Evolutionary conservation across 352 stramenopile species (phyloP), one percentile per base, ranked within the genome.

Genomic region (Phytophthora pinifolia): DNA sequence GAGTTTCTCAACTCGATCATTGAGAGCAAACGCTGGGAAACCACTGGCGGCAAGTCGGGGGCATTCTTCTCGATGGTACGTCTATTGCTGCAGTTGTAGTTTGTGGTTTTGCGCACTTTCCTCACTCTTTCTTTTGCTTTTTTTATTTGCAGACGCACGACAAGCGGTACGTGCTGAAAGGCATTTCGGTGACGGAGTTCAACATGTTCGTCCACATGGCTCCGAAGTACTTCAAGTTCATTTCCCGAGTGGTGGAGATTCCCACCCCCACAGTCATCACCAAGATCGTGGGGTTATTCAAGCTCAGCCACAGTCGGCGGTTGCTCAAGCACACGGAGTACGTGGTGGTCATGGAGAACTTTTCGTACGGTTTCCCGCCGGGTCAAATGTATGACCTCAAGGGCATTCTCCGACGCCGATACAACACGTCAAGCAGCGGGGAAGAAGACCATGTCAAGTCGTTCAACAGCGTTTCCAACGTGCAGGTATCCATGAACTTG

Each of bases 191-290:
- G 62, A 90, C 71, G 13, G 85, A 95, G 58, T 93, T 92, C 60
- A 95, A 95, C 60, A 95, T 95, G 85, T 95, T 95, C 39, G 62
- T 93, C 46, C 81, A 95, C 64, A 92, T 95, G 82, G 85, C 85
- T 12, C 85, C 81, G 14, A 74, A 88, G 32, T 95, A 95, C 42
- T 93, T 95, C 60, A 86, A 89, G 67, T 95, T 89, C 22, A 88
- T 95, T 60, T 74, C 78, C 22, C 67, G 72, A 18, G 64, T 91
- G 25, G 60, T 89, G 31, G 76, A 89, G 55, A 47, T 67, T 6
- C 56, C 75, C 9, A 85, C 59, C 14, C 60, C 79, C 12, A 91
- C 78, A 8, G 72, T 92, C 4, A 89, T 95, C 50, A 91, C 79
- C 15, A 92, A 93, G 62, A 93, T 95, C 47, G 67, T 95, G 5